These are phyloP conservation scores for Aspergillus biplanus DNA, from an alignment of 495 filamentous ascomycete genomes.

Conservation along the genomic window DNA sequence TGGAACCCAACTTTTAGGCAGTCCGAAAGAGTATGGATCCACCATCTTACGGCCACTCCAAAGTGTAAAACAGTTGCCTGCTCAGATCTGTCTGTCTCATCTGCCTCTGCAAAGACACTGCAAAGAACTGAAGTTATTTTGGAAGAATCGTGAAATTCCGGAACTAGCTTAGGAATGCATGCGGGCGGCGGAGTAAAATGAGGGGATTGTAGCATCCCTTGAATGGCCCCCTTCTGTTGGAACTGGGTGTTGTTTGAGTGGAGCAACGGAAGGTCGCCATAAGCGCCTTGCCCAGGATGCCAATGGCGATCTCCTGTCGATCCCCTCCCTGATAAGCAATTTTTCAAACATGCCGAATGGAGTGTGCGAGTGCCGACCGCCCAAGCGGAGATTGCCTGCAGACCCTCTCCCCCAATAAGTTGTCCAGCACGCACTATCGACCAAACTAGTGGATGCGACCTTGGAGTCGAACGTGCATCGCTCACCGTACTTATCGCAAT, in stretches of 20 bases:
- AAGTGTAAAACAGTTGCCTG: too few relatives aligned
- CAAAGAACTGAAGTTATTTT: too few relatives aligned
- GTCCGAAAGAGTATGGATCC: too few relatives aligned
- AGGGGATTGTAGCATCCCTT: background rate
- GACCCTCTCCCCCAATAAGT: background rate
- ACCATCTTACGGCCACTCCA: too few relatives aligned
- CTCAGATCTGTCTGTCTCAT: too few relatives aligned
- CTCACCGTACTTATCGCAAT: background rate
- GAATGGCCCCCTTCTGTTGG: background rate
- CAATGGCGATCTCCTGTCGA: constrained; percentile 4
- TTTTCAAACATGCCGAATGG: background rate
- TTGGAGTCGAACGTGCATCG: background rate
- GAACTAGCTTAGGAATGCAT: too few relatives aligned
- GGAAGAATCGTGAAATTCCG: too few relatives aligned
- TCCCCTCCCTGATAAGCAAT: background rate
- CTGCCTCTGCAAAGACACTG: too few relatives aligned
- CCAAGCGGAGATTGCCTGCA: background rate
- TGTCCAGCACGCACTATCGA: background rate
- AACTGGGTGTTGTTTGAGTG: background rate
- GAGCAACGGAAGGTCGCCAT: background rate
- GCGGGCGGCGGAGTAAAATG: too few relatives aligned
- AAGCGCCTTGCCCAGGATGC: background rate
- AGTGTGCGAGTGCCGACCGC: background rate
- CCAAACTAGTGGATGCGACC: background rate
- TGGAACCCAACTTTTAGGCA: too few relatives aligned